Conservation (phyloP, 495 filamentous ascomycete genomes). For the Penicillium odoratum region DNA sequence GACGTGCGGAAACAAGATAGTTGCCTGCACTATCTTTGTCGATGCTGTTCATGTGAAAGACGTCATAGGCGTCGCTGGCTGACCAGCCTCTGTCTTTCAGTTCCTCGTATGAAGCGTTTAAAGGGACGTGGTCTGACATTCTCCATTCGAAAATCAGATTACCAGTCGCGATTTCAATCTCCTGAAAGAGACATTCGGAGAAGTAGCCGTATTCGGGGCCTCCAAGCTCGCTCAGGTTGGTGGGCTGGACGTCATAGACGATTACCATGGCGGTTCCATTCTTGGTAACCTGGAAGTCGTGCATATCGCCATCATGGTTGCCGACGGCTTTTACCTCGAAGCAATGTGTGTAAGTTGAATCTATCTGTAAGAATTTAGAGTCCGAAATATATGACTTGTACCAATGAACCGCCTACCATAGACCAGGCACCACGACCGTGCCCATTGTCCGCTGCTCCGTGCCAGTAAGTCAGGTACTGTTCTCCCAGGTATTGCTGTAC, state of each 20-base stretch:
- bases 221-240: conserved; percentile 46
- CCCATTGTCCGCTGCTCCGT: conserved; percentile 47
- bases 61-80: conserved; percentile 36
- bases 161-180: conserved; percentile 41
- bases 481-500: conserved; percentile 45
- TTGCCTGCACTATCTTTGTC: conserved; percentile 53
- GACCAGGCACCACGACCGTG: conserved; percentile 52
- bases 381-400: not conserved
- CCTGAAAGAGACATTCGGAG: conserved; percentile 42
- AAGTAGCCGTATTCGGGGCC: conserved; percentile 44
- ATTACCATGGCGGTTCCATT: conserved; percentile 53
- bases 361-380: conserved; percentile 31
- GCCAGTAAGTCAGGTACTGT: conserved; percentile 55
- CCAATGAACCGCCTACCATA: conserved; percentile 40
- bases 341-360: conserved; percentile 45
- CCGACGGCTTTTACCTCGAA: conserved; percentile 38
- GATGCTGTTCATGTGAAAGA: conserved; percentile 60
- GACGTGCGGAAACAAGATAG: conserved; percentile 56
- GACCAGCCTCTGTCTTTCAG: conserved; percentile 19
- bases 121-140: conserved; percentile 28
- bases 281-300: conserved; percentile 48
- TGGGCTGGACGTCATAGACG: conserved; percentile 47
- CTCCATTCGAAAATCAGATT: conserved; percentile 46
- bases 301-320: conserved; percentile 36
- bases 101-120: conserved; percentile 23